A percentile compares a stretch with the other conserved stretches of the same genome.
These are phyloP conservation scores for Microcyclosporella mali DNA, from an alignment of 2,329 filamentous ascomycete genomes.

Conservation along the genomic window DNA sequence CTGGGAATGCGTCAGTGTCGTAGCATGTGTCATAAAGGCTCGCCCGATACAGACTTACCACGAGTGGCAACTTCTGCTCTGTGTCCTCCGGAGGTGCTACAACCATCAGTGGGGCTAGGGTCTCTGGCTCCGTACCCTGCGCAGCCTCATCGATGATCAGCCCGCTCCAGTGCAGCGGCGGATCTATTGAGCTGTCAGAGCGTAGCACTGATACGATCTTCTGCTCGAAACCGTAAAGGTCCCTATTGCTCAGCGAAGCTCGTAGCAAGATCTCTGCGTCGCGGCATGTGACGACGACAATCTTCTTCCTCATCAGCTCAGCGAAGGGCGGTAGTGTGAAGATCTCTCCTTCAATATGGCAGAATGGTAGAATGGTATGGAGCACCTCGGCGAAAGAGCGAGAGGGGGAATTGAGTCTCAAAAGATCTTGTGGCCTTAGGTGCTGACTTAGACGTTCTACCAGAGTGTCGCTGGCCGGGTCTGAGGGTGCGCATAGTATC, in stretches of 20 bases:
- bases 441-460: conserved; percentile 17
- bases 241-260: conserved; percentile 21
- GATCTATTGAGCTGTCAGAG: conserved; percentile 4
- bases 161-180: conserved; percentile 20
- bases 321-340: conserved; percentile 21
- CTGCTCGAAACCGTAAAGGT: conserved; percentile 19
- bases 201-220: conserved; percentile 13
- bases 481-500: conserved; percentile 25
- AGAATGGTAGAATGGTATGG: conserved; percentile 21
- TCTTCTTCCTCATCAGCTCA: conserved; percentile 18
- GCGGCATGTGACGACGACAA: conserved; percentile 21
- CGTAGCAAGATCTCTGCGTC: conserved; percentile 20
- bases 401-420: conserved; percentile 21
- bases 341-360: conserved; percentile 19
- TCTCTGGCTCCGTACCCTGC: conserved; percentile 23
- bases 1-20: too few species aligned
- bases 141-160: conserved; percentile 26
- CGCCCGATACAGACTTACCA: too few species aligned
- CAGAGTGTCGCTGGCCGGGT: conserved; percentile 23
- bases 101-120: conserved; percentile 16
- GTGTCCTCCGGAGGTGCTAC: conserved; percentile 18
- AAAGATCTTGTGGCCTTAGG: conserved; percentile 15
- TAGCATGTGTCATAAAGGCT: too few species aligned
- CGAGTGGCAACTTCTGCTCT: conserved; percentile 1
- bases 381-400: conserved; percentile 24